Base-by-base conservation (phyloP, 371 early-diverging fungal species). In the Mortierella sp. region DNA sequence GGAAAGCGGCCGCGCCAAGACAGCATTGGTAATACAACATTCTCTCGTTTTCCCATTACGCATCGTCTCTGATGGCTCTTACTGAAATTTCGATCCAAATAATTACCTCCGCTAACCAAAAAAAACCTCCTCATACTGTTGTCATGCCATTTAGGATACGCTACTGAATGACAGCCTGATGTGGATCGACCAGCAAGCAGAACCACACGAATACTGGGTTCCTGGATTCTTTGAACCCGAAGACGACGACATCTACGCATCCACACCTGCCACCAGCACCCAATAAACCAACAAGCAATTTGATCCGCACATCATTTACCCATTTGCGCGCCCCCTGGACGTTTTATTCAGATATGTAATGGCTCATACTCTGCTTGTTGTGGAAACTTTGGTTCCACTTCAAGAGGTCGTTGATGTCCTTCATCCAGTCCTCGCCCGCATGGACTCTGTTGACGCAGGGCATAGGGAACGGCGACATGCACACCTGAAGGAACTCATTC, bases 341-440 rank as follows among this genome's bases (percentile, higher is more conserved):
- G 47, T 53, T 71, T 64, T 76, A 83, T 63, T 83, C 84, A 22
- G 79, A 83, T 64, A 88, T 88, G 74, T 83, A 83, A 64, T 83
- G 84, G 53, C 79, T 83, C 84, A 83, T 83, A 37, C 79, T 77
- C 34, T 77, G 79, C 45, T 87, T 87, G 71, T 87, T 87, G 40
- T 87, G 90, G 81, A 95, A 95, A 4, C 91, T 92, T 72, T 95
- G 94, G 75, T 96, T 96, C 90, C 94, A 96, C 73, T 95, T 94
- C 55, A 96, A 85, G 70, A 96, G 85, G 66, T 94, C 91, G 82
- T 95, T 95, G 68, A 96, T 93, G 76, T 94, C 94, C 71, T 91
- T 89, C 43, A 91, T 91, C 95, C 95, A 96, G 39, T 91, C 91
- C 14, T 88, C 89, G 0, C 91, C 92, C 71, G 91, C 89, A 74